Conservation (phyloP, 2,329 filamentous ascomycete genomes). For the Alternaria sp. region DNA sequence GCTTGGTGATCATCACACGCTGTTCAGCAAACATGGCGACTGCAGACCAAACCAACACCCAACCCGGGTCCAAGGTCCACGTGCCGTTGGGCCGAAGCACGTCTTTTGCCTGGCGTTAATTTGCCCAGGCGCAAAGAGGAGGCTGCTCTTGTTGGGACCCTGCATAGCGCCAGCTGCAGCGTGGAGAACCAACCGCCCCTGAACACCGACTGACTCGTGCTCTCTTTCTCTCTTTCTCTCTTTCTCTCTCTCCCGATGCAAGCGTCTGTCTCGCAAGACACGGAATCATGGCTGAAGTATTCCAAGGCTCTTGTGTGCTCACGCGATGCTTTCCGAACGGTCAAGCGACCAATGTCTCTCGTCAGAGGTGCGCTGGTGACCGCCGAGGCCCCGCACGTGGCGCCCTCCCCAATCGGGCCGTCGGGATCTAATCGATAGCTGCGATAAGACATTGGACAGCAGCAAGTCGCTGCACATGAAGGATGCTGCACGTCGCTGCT, state of each 20-base stretch:
- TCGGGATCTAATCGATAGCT: conserved; percentile 7
- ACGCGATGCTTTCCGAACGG: conserved; percentile 25
- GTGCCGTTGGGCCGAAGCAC: conserved; percentile 20
- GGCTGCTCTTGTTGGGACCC: conserved; percentile 31
- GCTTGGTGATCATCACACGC: conserved; percentile 3
- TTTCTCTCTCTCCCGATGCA: neutral
- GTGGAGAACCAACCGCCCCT: conserved; percentile 18
- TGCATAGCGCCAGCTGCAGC: conserved; percentile 35
- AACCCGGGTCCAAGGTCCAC: conserved; percentile 2
- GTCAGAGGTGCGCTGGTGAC: conserved; percentile 25
- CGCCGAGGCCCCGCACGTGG: conserved; percentile 30
- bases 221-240: neutral
- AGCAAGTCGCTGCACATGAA: conserved; percentile 11
- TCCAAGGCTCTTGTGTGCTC: conserved; percentile 10
- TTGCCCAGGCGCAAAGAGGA: conserved; percentile 15
- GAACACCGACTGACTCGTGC: neutral
- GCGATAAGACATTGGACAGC: conserved; percentile 27
- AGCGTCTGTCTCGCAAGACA: neutral
- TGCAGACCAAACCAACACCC: neutral
- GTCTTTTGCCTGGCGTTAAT: conserved; percentile 7
- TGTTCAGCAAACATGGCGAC: conserved; percentile 1
- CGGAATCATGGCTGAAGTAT: neutral
- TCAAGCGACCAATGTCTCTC: conserved; percentile 30
- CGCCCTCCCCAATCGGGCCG: conserved; percentile 14
- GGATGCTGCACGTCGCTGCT: neutral